A percentile compares a stretch with the other conserved stretches of the same genome.
These are phyloP conservation scores for Agastache rugosa DNA, from an alignment of 257 asterid genomes.

Conservation along the genomic window DNA sequence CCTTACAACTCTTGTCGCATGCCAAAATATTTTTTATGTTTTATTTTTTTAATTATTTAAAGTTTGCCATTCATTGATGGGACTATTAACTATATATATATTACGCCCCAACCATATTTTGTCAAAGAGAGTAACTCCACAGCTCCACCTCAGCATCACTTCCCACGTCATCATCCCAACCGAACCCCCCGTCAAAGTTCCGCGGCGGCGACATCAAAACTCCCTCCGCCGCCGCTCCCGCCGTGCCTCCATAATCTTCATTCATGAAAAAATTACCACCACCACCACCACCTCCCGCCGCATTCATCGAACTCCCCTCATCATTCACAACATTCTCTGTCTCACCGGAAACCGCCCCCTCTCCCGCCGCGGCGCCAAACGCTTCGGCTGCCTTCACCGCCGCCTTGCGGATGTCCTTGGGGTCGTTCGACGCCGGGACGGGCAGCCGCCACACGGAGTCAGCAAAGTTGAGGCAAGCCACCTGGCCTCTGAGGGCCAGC, in stretches of 20 bases:
- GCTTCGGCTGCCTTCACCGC: conserved; percentile 63
- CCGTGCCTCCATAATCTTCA: conserved; percentile 8
- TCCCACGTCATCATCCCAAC: conserved; percentile 46
- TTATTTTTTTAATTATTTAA: too few species aligned
- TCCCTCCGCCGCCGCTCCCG: conserved; percentile 40
- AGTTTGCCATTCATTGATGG: too few species aligned
- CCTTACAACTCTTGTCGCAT: too few species aligned
- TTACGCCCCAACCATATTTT: not conserved
- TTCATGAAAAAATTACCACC: not conserved
- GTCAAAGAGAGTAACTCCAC: conserved; percentile 57
- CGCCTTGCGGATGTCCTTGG: conserved; percentile 53
- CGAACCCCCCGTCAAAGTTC: conserved; percentile 16
- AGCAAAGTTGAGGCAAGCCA: conserved; percentile 67
- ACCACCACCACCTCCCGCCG: not conserved
- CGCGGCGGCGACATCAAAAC: conserved; percentile 59
- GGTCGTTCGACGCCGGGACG: conserved; percentile 45
- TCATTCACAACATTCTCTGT: not conserved
- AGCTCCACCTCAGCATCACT: conserved; percentile 55
- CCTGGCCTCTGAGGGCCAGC: conserved; percentile 56
- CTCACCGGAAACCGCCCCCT: not conserved
- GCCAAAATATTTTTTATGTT: too few species aligned
- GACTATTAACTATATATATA: too few species aligned
- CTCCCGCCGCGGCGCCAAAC: conserved; percentile 37
- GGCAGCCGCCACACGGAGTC: conserved; percentile 66
- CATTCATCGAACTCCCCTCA: conserved; percentile 5